Evolutionary conservation across 2,329 filamentous ascomycete species (phyloP).

Genomic region (Pseudocercospora pini-densiflorae): DNA sequence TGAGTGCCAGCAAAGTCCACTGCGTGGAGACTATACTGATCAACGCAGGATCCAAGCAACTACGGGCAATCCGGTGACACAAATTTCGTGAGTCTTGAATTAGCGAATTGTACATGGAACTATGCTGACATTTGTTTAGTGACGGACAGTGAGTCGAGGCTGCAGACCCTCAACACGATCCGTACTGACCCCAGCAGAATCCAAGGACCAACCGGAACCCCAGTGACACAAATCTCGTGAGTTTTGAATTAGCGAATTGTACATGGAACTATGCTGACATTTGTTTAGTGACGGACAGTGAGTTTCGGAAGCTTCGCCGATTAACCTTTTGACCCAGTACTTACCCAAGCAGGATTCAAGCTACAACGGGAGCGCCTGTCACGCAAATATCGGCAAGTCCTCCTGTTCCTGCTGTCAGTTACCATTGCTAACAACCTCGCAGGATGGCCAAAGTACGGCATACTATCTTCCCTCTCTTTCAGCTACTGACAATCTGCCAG

Average conservation of each 20-base stretch:
- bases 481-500: conserved; percentile 10
- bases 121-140: background rate
- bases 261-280: no score
- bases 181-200: background rate
- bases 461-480: conserved; percentile 44
- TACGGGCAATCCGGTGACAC: conserved; percentile 2
- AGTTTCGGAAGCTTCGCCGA: no score
- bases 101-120: no score
- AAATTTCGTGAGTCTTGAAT: no score
- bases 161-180: no score
- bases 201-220: conserved; percentile 5
- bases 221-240: background rate
- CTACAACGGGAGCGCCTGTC: conserved; percentile 27
- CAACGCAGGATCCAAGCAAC: conserved; percentile 2
- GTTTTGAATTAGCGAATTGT: no score
- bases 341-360: conserved; percentile 25
- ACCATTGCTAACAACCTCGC: background rate
- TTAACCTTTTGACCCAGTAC: no score
- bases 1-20: background rate
- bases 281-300: no score
- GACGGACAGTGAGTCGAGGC: background rate
- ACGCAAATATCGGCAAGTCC: conserved; percentile 28
- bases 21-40: background rate
- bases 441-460: background rate
- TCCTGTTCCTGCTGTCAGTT: background rate